phyloP scores from a whole-genome alignment of 2,329 filamentous ascomycete species.

The Penicillium sp. region DNA sequence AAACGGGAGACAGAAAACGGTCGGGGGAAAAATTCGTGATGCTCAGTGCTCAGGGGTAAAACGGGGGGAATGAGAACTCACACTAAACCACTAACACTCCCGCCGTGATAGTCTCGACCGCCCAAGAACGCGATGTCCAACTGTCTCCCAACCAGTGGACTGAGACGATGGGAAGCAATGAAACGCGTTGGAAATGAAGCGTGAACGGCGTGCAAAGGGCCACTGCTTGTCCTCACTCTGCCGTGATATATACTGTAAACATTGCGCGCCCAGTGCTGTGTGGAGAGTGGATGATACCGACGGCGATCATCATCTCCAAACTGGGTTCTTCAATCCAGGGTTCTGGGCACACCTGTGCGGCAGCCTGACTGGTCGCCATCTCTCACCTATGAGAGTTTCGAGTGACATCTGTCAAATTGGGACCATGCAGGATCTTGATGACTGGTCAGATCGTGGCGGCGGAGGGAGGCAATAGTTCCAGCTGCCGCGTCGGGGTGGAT shows the following conservation, averaged over 20 bases:
- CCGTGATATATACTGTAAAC: not conserved
- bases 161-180: not conserved
- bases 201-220: too few species aligned
- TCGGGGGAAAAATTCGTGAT: constrained; percentile 6
- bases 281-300: constrained; percentile 22
- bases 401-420: too few species aligned
- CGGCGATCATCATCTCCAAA: constrained; percentile 22
- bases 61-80: constrained; percentile 1
- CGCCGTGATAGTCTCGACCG: constrained; percentile 13
- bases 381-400: too few species aligned
- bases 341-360: not conserved
- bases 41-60: constrained; percentile 19
- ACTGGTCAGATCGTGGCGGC: too few species aligned
- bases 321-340: constrained; percentile 12
- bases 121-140: constrained; percentile 4
- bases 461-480: too few species aligned
- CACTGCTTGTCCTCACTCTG: too few species aligned
- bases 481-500: too few species aligned
- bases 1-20: constrained; percentile 5
- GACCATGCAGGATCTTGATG: too few species aligned
- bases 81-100: too few species aligned
- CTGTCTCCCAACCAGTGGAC: not conserved
- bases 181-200: too few species aligned
- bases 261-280: constrained; percentile 1
- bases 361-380: not conserved